phyloP scores from a whole-genome alignment of 2,329 filamentous ascomycete species.

The Ophidiomyces ophidiicola region DNA sequence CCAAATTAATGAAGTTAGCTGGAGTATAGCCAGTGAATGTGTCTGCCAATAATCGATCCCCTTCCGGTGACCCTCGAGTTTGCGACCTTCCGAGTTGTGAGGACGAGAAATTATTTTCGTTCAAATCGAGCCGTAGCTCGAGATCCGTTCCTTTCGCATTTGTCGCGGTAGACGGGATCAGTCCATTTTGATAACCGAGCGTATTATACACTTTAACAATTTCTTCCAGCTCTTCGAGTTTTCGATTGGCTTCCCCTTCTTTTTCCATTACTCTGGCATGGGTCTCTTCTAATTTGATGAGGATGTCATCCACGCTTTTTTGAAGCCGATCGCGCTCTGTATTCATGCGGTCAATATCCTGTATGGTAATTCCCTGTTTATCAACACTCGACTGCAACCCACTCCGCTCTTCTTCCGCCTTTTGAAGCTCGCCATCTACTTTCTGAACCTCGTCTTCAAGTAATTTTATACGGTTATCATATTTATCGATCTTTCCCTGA shows the following conservation, averaged over 20 bases:
- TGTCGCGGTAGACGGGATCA: slow-evolving; percentile 71
- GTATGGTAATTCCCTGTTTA: slow-evolving; percentile 85
- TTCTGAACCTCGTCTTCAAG: slow-evolving; percentile 80
- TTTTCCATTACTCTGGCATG: slow-evolving; percentile 74
- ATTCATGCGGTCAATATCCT: slow-evolving; percentile 98
- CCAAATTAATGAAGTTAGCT: slow-evolving; percentile 74
- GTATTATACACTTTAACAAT: slow-evolving; percentile 88
- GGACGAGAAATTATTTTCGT: slow-evolving; percentile 64
- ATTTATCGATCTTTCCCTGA: slow-evolving; percentile 75
- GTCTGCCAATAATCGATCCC: slow-evolving; percentile 71
- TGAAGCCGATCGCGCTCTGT: slow-evolving; percentile 88
- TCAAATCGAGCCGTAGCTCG: slow-evolving; percentile 73
- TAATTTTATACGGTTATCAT: slow-evolving; percentile 65
- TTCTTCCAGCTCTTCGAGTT: slow-evolving; percentile 84
- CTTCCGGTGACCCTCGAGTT: slow-evolving; percentile 38
- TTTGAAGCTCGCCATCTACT: slow-evolving; percentile 58
- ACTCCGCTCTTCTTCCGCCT: slow-evolving; percentile 70
- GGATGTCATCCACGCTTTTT: slow-evolving; percentile 67
- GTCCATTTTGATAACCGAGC: slow-evolving; percentile 79
- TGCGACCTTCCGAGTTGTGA: slow-evolving; percentile 44
- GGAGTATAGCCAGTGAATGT: slow-evolving; percentile 78
- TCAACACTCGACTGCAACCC: slow-evolving; percentile 77
- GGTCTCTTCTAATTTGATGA: slow-evolving; percentile 65
- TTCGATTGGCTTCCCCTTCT: slow-evolving; percentile 72
- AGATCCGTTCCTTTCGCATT: slow-evolving; percentile 79